These are phyloP conservation scores for Withania somnifera DNA, from an alignment of 305 asterid species.

Conservation along the genomic window DNA sequence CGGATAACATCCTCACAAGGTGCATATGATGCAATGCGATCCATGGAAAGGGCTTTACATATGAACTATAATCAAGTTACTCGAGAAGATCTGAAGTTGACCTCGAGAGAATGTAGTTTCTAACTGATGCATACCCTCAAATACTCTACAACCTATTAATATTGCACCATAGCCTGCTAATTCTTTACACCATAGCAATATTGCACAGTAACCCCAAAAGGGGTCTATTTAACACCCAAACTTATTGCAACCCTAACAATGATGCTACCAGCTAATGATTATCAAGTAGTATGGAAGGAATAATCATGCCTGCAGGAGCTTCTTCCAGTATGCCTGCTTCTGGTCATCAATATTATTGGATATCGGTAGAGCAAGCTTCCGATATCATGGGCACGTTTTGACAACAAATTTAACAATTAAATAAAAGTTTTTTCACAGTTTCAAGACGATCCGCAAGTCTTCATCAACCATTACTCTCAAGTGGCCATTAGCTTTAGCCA, in stretches of 20 bases:
- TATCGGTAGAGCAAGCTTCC: slow-evolving; percentile 27
- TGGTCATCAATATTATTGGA: slow-evolving; percentile 30
- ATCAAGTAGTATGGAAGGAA: slow-evolving; percentile 27
- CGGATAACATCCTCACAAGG: too few species aligned
- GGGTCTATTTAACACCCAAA: slow-evolving; percentile 69
- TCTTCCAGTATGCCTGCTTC: too few species aligned
- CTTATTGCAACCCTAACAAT: slow-evolving; percentile 77
- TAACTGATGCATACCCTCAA: slow-evolving; percentile 8
- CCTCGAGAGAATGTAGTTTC: too few species aligned
- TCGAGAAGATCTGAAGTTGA: too few species aligned
- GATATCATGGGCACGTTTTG: slow-evolving; percentile 30
- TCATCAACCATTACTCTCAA: slow-evolving; percentile 37
- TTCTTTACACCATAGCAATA: slow-evolving; percentile 30
- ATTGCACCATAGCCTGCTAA: slow-evolving; percentile 15
- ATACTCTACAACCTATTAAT: slow-evolving; percentile 29
- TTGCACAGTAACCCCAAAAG: slow-evolving; percentile 36
- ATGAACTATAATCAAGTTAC: too few species aligned
- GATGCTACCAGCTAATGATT: slow-evolving; percentile 39
- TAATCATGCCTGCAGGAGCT: background rate
- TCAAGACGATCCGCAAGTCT: slow-evolving; percentile 31
- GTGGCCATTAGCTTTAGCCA: slow-evolving; percentile 28
- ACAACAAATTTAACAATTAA: slow-evolving; percentile 34
- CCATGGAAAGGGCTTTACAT: too few species aligned
- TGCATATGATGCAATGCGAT: too few species aligned
- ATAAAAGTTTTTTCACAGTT: slow-evolving; percentile 29